Percentiles rank a stretch among this genome's conserved stretches.
These are phyloP conservation scores for Neltuma alba DNA, from an alignment of 306 rosid species.

Conservation along the genomic window DNA sequence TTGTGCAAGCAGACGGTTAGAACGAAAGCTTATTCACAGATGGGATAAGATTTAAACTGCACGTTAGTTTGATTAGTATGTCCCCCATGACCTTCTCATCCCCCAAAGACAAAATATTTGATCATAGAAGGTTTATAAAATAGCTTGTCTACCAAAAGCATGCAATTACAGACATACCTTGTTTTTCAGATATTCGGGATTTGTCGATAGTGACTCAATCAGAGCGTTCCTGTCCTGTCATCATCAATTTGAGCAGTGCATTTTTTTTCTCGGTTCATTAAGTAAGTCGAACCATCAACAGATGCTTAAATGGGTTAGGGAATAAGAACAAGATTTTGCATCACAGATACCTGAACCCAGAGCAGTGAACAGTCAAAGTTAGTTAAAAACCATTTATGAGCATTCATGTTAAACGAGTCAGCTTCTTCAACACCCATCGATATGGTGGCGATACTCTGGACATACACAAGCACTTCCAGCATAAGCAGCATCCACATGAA, in stretches of 20 bases:
- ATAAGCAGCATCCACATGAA: slow-evolving; percentile 96
- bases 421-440: slow-evolving; percentile 91
- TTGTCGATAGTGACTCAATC: slow-evolving; percentile 87
- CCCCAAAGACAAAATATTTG: slow-evolving; percentile 4
- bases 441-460: slow-evolving; percentile 82
- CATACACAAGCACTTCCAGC: slow-evolving; percentile 98
- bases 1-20: slow-evolving; percentile 23
- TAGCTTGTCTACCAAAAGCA: slow-evolving; percentile 17
- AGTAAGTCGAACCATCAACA: slow-evolving; percentile 20
- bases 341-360: slow-evolving; percentile 82
- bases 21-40: slow-evolving; percentile 12
- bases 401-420: slow-evolving; percentile 93
- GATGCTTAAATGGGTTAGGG: slow-evolving; percentile 29
- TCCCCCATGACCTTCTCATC: not conserved
- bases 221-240: slow-evolving; percentile 82
- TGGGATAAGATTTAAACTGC: slow-evolving; percentile 18
- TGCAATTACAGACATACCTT: slow-evolving; percentile 55
- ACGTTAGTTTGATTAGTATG: slow-evolving; percentile 10
- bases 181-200: slow-evolving; percentile 88
- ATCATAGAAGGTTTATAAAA: slow-evolving; percentile 9
- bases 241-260: slow-evolving; percentile 18
- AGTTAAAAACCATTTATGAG: slow-evolving; percentile 91
- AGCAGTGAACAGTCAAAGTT: slow-evolving; percentile 94
- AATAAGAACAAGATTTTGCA: not conserved
- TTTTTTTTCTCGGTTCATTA: not conserved